Base-by-base conservation (phyloP, 352 stramenopile genomes). In the Phytophthora sansomeana region DNA sequence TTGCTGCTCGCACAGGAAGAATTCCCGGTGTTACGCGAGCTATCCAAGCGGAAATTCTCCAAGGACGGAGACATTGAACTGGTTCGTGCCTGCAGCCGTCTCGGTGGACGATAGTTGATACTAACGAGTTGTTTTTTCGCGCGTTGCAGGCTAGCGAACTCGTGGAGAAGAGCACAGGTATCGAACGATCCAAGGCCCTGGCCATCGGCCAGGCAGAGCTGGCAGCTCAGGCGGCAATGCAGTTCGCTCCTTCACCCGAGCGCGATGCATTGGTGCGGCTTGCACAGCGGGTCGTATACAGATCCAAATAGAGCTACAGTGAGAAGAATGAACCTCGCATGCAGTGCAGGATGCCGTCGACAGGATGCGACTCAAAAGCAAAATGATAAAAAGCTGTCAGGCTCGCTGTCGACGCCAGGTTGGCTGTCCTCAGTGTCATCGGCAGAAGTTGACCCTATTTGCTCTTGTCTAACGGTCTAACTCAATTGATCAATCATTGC, bases 161-260 rank as follows among this genome's bases (percentile, higher is more conserved):
- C 17, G 94, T 98, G 54, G 81, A 96, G 58, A 88, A 96, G 69
- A 96, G 91, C 50, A 90, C 94, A 74, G 96, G 96, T 2, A 96
- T 99, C 28, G 81, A 87, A 42, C 85, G 93, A 53, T 98, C 97
- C 30, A 97, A 97, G 68, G 85, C 97, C 16, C 80, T 99, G 35
- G 98, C 98, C n/a, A 91, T 98, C 58, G 86, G 95, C 55, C 97
- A 99, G 77, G 96, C 96, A 14, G 96, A 99, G 78, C 75, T 98
- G 58, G 97, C 97, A 30, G 98, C 98, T 58, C 92, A 98, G 58
- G 89, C 93, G 9, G 81, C 90, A 16, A 87, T 98, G 67, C 85
- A 96, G 74, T 81, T 98, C 39, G 68, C 84, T 67, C 84, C 87
- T 55, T 97, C 89, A 61, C 74, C 80, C 3, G 88, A 87, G 51